Evolutionary conservation across 1,139 yeast genomes (phyloP).

Genomic region (Candida smagusa): DNA sequence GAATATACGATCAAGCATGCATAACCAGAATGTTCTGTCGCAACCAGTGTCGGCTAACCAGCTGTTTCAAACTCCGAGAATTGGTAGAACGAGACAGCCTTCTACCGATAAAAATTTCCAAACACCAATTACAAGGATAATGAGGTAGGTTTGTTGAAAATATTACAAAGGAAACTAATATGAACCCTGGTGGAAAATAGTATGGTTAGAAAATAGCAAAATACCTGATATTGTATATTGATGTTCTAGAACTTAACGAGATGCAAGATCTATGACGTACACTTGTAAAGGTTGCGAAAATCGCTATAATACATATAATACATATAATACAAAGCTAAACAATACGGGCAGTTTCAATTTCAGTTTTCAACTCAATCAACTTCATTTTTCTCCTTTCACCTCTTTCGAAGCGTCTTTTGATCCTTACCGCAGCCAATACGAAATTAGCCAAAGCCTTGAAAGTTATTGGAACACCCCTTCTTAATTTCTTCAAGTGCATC

Average conservation of each 20-base stretch:
- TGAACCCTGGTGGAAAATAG: not conserved
- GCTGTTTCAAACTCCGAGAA: constrained; percentile 36
- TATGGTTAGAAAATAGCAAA: too few relatives aligned
- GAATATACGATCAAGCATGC: constrained; percentile 15
- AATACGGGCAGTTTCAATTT: constrained; percentile 18
- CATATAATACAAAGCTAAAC: not conserved
- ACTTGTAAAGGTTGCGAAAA: too few relatives aligned
- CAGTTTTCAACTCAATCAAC: constrained; percentile 25
- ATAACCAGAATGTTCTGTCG: constrained; percentile 9
- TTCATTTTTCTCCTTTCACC: constrained; percentile 23
- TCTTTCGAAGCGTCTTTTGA: constrained; percentile 38
- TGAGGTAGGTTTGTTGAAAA: constrained; percentile 18
- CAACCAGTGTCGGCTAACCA: constrained; percentile 9
- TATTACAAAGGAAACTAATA: not conserved
- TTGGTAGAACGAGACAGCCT: constrained; percentile 36
- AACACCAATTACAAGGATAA: constrained; percentile 38
- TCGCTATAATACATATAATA: not conserved
- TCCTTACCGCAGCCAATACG: constrained; percentile 56
- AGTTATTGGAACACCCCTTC: constrained; percentile 10
- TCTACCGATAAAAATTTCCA: constrained; percentile 41
- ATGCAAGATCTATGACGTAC: not conserved
- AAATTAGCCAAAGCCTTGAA: constrained; percentile 34
- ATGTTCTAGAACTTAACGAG: too few relatives aligned
- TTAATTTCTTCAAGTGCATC: constrained; percentile 13
- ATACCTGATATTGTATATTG: too few relatives aligned